phyloP scores from a whole-genome alignment of 108 stramenopile species.

The Fistulifera pelliculosa region DNA sequence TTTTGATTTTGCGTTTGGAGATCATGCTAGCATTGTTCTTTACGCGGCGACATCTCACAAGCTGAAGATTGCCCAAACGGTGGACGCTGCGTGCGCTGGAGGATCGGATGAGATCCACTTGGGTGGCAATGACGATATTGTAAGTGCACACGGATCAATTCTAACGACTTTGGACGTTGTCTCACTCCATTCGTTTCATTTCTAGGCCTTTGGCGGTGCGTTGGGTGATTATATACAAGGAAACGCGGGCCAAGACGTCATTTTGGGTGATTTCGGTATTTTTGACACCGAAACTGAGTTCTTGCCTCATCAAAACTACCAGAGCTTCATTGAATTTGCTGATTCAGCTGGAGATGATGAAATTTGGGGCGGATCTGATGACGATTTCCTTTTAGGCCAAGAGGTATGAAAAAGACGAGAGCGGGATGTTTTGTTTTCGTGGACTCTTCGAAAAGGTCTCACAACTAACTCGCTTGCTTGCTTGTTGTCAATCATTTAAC shows the following conservation, averaged over 20 bases:
- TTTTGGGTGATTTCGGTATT: constrained; percentile 25
- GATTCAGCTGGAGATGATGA: constrained; percentile 16
- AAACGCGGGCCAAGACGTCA: constrained; percentile 18
- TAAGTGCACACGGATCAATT: neutral
- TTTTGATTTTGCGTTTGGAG: constrained; percentile 22
- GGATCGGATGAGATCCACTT: constrained; percentile 19
- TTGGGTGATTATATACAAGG: constrained; percentile 17
- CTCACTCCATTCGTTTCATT: too few relatives aligned
- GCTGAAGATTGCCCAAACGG: constrained; percentile 13
- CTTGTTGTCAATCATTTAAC: neutral
- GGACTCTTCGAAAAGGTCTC: too few relatives aligned
- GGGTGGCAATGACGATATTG: constrained; percentile 21
- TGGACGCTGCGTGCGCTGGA: constrained; percentile 10
- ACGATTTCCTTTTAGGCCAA: constrained; percentile 20
- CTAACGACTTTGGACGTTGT: too few relatives aligned
- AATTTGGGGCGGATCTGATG: constrained; percentile 13
- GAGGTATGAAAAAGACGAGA: too few relatives aligned
- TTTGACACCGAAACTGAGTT: constrained; percentile 1
- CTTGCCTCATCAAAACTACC: constrained; percentile 1
- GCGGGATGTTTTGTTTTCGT: too few relatives aligned
- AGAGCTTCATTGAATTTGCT: constrained; percentile 4
- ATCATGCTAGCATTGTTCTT: constrained; percentile 18
- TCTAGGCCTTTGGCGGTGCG: constrained; percentile 21
- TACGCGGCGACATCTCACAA: constrained; percentile 10
- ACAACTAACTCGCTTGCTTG: neutral